A percentile compares a stretch with the other conserved stretches of the same genome.
Evolutionary conservation across 2,329 filamentous ascomycete species (phyloP).

Genomic region (Aspergillus pseudotamarii): DNA sequence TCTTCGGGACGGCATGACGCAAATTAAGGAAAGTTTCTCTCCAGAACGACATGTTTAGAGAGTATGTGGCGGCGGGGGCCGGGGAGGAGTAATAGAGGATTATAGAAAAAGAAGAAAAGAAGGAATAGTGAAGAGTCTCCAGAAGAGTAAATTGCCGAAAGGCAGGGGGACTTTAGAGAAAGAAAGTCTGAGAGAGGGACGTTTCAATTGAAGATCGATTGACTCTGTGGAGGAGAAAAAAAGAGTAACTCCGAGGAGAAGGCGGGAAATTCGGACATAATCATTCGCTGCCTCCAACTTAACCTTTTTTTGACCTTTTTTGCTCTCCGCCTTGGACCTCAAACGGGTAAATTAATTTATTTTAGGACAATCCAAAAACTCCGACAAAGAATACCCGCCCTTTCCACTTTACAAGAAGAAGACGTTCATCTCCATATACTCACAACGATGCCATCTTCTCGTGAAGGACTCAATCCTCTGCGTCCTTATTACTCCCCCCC

Average conservation of each 20-base stretch:
- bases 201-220: background rate
- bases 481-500: conserved; percentile 66
- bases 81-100: background rate
- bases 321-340: conserved; percentile 4
- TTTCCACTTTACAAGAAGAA: background rate
- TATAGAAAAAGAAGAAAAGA: background rate
- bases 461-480: conserved; percentile 60
- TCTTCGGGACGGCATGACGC: conserved; percentile 56
- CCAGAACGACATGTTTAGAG: conserved; percentile 35
- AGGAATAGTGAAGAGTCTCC: background rate
- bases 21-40: conserved; percentile 36
- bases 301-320: conserved; percentile 2
- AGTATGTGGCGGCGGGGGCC: background rate
- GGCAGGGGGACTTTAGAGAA: background rate
- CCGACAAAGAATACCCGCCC: background rate
- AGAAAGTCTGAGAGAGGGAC: background rate
- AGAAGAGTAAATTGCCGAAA: background rate
- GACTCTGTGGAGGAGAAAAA: conserved; percentile 2
- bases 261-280: conserved; percentile 28
- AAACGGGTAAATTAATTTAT: background rate
- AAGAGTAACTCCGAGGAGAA: conserved; percentile 14
- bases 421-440: background rate
- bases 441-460: conserved; percentile 47
- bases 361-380: conserved; percentile 4
- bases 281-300: conserved; percentile 7